Percentiles rank a stretch among this genome's conserved stretches.
Evolutionary conservation across 768 basidiomycete genomes (phyloP).

Genomic region (Leccinum subgranulosum): DNA sequence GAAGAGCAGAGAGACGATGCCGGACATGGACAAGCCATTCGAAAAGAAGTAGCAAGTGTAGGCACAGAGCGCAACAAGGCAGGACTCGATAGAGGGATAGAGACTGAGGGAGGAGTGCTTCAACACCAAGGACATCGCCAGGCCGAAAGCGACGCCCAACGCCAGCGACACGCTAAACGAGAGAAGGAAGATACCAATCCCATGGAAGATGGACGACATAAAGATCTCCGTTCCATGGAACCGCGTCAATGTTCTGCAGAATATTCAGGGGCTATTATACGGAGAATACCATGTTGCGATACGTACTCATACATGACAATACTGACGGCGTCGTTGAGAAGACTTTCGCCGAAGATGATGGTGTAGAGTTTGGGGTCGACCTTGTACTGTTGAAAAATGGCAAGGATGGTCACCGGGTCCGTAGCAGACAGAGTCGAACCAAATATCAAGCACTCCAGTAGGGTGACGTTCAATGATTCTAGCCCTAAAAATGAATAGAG

Average conservation of each 20-base stretch:
- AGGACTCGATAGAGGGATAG: constrained; percentile 96
- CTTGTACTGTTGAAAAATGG: constrained; percentile 98
- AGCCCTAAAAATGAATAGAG: constrained; percentile 91
- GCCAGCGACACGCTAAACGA: constrained; percentile 95
- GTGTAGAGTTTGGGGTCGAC: constrained; percentile 98
- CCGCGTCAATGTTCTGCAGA: constrained; percentile 76
- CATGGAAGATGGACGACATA: constrained; percentile 87
- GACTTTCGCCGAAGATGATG: constrained; percentile 95
- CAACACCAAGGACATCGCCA: constrained; percentile 86
- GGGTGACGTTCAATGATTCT: constrained; percentile 79
- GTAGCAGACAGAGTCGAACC: constrained; percentile 97
- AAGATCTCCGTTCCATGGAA: constrained; percentile 90
- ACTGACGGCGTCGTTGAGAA: constrained; percentile 98
- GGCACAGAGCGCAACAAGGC: constrained; percentile 89
- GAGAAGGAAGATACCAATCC: constrained; percentile 95
- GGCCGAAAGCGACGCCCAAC: constrained; percentile 87
- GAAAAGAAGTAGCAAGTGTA: constrained; percentile 99
- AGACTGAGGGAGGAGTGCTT: constrained; percentile 88
- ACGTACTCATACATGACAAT: constrained; percentile 99
- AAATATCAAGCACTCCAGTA: constrained; percentile 94
- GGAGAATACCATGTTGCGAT: neutral
- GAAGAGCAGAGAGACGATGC: constrained; percentile 96
- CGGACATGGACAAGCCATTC: constrained; percentile 91
- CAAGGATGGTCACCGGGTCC: constrained; percentile 95
- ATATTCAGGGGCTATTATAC: neutral